These are phyloP conservation scores for Tilletia caries DNA, from an alignment of 1,284 basidiomycete genomes.

Conservation along the genomic window DNA sequence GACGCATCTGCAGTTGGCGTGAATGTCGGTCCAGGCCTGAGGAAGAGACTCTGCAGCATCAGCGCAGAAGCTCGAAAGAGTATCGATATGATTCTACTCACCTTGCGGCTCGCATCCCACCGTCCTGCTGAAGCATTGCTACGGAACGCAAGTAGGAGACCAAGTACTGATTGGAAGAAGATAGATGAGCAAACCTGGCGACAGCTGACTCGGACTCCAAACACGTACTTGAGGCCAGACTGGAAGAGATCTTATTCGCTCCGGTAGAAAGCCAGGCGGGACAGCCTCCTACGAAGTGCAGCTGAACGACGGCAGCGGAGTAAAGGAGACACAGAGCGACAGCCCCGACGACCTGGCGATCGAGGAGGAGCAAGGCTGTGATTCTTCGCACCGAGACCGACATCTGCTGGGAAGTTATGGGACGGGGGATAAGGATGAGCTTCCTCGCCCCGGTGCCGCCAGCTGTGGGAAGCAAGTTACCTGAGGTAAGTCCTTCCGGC, in stretches of 20 bases:
- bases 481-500: too few relatives aligned
- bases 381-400: neutral
- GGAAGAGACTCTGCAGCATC: neutral
- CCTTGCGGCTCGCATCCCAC: conserved; percentile 5
- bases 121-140: conserved; percentile 3
- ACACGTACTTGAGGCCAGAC: neutral
- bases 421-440: too few relatives aligned
- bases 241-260: conserved; percentile 7
- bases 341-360: neutral
- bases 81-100: neutral
- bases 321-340: neutral
- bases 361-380: neutral
- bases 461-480: too few relatives aligned
- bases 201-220: neutral
- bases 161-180: neutral
- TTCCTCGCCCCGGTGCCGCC: too few relatives aligned
- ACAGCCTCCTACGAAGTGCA: neutral
- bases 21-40: conserved; percentile 5
- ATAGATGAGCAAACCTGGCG: neutral
- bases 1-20: neutral
- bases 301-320: neutral
- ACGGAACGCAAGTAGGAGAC: neutral
- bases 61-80: neutral
- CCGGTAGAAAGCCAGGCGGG: neutral
- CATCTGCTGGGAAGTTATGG: too few relatives aligned